These are phyloP conservation scores for Mycena rebaudengoi DNA, from an alignment of 768 basidiomycete species.

Conservation along the genomic window DNA sequence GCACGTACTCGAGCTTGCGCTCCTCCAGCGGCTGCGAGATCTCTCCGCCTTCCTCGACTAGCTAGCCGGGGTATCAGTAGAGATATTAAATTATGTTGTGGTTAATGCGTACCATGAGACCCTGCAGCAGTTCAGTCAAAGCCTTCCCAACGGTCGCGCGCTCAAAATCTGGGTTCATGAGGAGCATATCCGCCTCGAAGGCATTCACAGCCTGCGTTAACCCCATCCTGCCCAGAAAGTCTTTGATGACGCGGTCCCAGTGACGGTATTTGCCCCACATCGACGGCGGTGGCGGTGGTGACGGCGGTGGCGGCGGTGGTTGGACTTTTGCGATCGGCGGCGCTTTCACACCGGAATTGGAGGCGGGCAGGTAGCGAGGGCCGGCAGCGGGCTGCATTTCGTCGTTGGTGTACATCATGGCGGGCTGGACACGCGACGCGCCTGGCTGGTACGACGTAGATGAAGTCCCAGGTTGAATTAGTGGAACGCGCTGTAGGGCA, in stretches of 20 bases:
- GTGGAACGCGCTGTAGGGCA: too few species aligned
- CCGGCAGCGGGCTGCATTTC: too few species aligned
- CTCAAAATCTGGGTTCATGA: slow-evolving; percentile 76
- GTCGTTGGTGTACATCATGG: too few species aligned
- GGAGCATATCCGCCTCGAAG: slow-evolving; percentile 75
- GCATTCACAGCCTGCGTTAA: slow-evolving; percentile 67
- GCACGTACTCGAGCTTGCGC: slow-evolving; percentile 72
- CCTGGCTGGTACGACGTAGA: too few species aligned
- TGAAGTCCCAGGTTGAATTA: too few species aligned
- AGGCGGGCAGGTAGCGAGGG: too few species aligned
- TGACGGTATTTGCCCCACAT: slow-evolving; percentile 52
- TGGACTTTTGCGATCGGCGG: neutral
- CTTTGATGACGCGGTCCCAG: slow-evolving; percentile 67
- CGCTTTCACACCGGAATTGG: neutral
- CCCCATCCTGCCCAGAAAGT: slow-evolving; percentile 63
- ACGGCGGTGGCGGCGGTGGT: slow-evolving; percentile 9
- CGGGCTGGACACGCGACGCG: too few species aligned
- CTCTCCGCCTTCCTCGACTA: slow-evolving; percentile 34
- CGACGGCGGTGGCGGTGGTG: slow-evolving; percentile 23
- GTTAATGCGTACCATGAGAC: slow-evolving; percentile 55
- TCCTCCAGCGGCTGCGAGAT: slow-evolving; percentile 55
- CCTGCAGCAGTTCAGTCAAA: slow-evolving; percentile 57
- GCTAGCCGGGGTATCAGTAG: slow-evolving; percentile 21
- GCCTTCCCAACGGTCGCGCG: slow-evolving; percentile 62
- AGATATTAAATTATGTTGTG: neutral